Base-by-base conservation (phyloP, 805 yeast species). In the Yarrowia keelungensis region DNA sequence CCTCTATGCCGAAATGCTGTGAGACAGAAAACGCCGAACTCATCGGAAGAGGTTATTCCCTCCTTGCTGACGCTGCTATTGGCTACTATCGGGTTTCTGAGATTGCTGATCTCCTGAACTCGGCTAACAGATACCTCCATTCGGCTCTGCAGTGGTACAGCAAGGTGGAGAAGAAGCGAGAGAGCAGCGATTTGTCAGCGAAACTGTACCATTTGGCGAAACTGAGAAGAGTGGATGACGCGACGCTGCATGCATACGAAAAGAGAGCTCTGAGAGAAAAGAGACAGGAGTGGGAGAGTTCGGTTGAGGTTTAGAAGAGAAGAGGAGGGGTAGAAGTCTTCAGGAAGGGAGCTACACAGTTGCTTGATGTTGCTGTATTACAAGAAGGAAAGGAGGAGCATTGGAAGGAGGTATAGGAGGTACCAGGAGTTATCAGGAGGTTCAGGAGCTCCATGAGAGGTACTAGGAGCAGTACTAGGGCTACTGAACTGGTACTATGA, bases 1-100 rank as follows among this genome's bases (percentile, higher is more conserved):
- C 79, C 8, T 74, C 80, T 0, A 79, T 87, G 79, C 85, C 89
- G 0, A 76, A 74, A 26, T 78, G 85, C 8, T 73, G 83, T 8
- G 80, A 82, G 62, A 74, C 81, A 0, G 81, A 80, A 8, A 80
- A 81, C 68, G 69, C 78, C 1, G 82, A 79, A 59, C 59, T 81
- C 43, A 77, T 77, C 5, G 82, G 87, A 0, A 77, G 78, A 53
- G 81, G 81, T 0, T 79, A 79, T 49, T 77, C 76, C 36, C 69
- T 73, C 3, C 61, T 81, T 11, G 79, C 84, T 0, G 65, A 59
- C 12, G 65, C 65, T 12, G 65, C 65, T 12, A 59, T 59, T 14
- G 65, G 65, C 3, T 59, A 59, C 35, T 59, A 45, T 7, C 50
- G 65, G 1, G 51, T 43, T 4, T 51, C 64, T 15, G 65, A 50